Evolutionary conservation across 306 rosid species (phyloP), one percentile per base, ranked within the genome.

Genomic region (Parietaria judaica): DNA sequence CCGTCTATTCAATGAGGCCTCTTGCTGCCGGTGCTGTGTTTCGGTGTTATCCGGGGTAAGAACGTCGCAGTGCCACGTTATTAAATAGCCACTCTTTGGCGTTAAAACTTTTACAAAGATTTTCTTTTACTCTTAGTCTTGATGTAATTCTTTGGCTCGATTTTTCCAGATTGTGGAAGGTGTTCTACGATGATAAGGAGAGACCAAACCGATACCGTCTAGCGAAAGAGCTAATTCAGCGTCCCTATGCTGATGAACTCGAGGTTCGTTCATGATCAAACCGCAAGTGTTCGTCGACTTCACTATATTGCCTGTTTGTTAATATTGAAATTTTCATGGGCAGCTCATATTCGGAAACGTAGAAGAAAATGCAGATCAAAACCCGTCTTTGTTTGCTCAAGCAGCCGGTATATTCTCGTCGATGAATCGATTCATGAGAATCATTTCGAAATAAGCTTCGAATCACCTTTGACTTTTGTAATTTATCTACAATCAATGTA

Each of bases 21-120:
- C 72, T 92, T 72, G 82, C 95, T 75, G 69, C 81, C 44, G 98
- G 96, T 64, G 98, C 98, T 67, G 78, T 88, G 63, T 88, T 92
- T 66, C 84, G 98, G 75, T 81, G 85, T 68, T 92, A 85, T 82
- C 98, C 96, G 23, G 95, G 90, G 98, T 92, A 86, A 75, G 84
- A 56, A 16, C 65, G 51, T 63, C 45, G 37, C 39, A 35, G 13
- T 45, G 45, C 45, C 8, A 2, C 9, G 8, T 55, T 7, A 13
- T 39, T 39, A 39, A 7, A 39, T 3, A 39, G 44, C 44, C 4
- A 39, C 44, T 39, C 44, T 66, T n/a, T n/a, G n/a, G n/a, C n/a
- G n/a, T n/a, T n/a, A n/a, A n/a, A n/a, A n/a, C n/a, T n/a, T n/a
- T n/a, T n/a, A n/a, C n/a, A n/a, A n/a, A n/a, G n/a, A n/a, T n/a